Base-by-base conservation (phyloP, 2,329 filamentous ascomycete species). In the Talaromyces sp. region DNA sequence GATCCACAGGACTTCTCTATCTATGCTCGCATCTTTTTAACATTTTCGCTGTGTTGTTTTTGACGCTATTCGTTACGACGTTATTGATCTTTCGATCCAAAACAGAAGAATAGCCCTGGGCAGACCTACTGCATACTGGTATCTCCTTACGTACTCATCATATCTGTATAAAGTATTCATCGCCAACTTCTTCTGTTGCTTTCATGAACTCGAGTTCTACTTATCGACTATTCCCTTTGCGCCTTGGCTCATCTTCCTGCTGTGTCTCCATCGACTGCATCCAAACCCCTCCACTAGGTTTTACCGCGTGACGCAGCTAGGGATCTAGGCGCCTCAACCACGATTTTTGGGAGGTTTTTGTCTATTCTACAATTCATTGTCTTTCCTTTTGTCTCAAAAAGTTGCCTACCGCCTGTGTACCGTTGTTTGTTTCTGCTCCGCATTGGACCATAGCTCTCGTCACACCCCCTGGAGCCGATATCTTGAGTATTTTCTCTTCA, bases 331-430 rank as follows among this genome's bases (percentile, higher is more conserved):
- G 68, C 71, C 70, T 70, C 64, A 68, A 47, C 73, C 69, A 68
- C 68, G 62, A 35, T 66, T 70, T 65, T 72, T 74, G 73, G 73
- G 72, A 70, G 74, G 72, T 70, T 72, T 64, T 71, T 68, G 73
- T 67, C 68, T 70, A 69, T 66, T 70, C 70, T 69, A 71, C 66
- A 49, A 69, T 60, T 45, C 31, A 16, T 64, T 60, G 66, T 64
- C 52, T 57, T 59, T 59, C 50, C 66, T 62, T 62, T 66, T 63
- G 66, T 58, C 37, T 50, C 47, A 50, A 62, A 58, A 43, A 65
- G 66, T 68, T 59, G 58, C 47, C 60, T 69, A 33, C 60, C 68
- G 39, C 50, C 61, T 57, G 50, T 61, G 59, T 57, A 35, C 64
- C 24, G 58, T 66, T 62, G 24, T 41, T 62, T 66, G 33, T 62